These are phyloP conservation scores for Dactylellina haptotyla DNA, from an alignment of 2,329 filamentous ascomycete species.

Conservation along the genomic window DNA sequence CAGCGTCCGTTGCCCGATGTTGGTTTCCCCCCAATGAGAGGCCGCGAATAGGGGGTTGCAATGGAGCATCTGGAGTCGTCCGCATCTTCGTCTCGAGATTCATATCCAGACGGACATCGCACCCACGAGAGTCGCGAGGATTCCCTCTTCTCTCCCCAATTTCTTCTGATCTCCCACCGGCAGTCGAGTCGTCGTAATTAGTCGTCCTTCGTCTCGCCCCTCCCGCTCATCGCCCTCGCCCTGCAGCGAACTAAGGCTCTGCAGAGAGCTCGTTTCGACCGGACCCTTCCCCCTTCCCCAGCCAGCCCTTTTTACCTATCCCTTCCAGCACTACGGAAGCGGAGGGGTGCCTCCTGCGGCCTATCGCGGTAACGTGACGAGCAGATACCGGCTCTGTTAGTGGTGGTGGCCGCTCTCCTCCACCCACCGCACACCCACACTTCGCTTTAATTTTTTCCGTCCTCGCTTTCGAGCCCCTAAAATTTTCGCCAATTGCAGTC, in stretches of 20 bases:
- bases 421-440: slow-evolving; percentile 14
- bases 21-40: slow-evolving; percentile 28
- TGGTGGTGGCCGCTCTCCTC: slow-evolving; percentile 12
- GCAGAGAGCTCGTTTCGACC: slow-evolving; percentile 49
- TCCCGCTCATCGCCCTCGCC: slow-evolving; percentile 17
- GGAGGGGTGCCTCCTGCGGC: background rate
- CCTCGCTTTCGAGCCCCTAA: slow-evolving; percentile 43
- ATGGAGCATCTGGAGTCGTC: slow-evolving; percentile 12
- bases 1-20: background rate
- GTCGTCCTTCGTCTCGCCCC: slow-evolving; percentile 12
- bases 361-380: slow-evolving; percentile 45
- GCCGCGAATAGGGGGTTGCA: slow-evolving; percentile 45
- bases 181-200: slow-evolving; percentile 33
- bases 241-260: slow-evolving; percentile 29
- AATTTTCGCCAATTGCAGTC: slow-evolving; percentile 54
- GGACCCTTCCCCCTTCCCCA: slow-evolving; percentile 11
- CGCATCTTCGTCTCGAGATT: slow-evolving; percentile 51
- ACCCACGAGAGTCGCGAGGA: slow-evolving; percentile 25
- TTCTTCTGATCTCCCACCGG: slow-evolving; percentile 41
- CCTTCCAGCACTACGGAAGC: background rate
- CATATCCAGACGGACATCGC: slow-evolving; percentile 49
- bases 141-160: slow-evolving; percentile 22
- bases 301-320: slow-evolving; percentile 8
- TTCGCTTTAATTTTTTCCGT: slow-evolving; percentile 19
- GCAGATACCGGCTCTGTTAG: slow-evolving; percentile 18